Percentiles rank a stretch among this genome's conserved stretches.
These are phyloP conservation scores for Russula foetens DNA, from an alignment of 768 basidiomycete genomes.

Conservation along the genomic window DNA sequence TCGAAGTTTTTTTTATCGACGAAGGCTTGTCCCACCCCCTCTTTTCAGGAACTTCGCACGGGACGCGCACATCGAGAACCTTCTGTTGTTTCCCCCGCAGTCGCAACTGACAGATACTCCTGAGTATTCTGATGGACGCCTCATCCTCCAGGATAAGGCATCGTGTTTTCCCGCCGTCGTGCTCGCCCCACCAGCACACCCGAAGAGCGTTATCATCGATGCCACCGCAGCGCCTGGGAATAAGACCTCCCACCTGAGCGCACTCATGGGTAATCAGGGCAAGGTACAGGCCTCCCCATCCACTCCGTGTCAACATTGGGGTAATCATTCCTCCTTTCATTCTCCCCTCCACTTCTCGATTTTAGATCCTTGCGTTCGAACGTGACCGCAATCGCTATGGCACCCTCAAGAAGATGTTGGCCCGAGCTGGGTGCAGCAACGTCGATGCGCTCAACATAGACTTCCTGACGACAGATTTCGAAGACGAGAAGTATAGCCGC, in stretches of 20 bases:
- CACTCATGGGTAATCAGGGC: conserved; percentile 76
- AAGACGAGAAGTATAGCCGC: conserved; percentile 46
- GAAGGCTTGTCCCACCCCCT: background rate
- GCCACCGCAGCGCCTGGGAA: conserved; percentile 97
- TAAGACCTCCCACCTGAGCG: conserved; percentile 91
- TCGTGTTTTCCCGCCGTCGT: conserved; percentile 93
- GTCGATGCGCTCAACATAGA: conserved; percentile 68
- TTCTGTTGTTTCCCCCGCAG: conserved; percentile 68
- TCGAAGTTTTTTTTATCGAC: background rate
- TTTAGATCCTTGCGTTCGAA: conserved; percentile 82
- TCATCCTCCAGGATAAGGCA: conserved; percentile 96
- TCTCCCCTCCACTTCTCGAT: background rate
- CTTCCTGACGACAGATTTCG: conserved; percentile 74
- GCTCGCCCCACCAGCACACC: conserved; percentile 58
- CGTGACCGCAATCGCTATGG: conserved; percentile 72
- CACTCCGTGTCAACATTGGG: background rate
- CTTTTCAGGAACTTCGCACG: conserved; percentile 50
- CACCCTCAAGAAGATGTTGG: conserved; percentile 79
- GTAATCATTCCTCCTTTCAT: background rate
- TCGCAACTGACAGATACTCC: conserved; percentile 60
- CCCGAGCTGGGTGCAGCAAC: conserved; percentile 78
- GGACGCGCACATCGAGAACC: conserved; percentile 76
- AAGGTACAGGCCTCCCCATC: conserved; percentile 40
- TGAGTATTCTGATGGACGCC: conserved; percentile 65
- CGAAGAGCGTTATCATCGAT: conserved; percentile 65